Conservation (phyloP, 2,329 filamentous ascomycete genomes). For the Exophiala dermatitidis region DNA sequence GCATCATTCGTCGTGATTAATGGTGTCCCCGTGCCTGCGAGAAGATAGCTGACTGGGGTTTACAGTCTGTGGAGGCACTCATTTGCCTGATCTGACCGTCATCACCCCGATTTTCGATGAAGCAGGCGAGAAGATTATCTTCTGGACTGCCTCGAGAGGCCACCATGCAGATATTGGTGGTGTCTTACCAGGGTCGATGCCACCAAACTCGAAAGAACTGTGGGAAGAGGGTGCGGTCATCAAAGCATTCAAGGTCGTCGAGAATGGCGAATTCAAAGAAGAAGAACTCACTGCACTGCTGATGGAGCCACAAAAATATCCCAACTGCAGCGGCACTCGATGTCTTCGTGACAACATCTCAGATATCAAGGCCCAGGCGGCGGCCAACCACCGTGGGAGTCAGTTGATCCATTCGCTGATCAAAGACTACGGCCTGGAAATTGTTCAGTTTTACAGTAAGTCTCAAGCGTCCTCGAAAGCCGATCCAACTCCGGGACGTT, state of each 20-base stretch:
- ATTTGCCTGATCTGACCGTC: slow-evolving; percentile 71
- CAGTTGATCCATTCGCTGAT: slow-evolving; percentile 34
- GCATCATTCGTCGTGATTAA: background rate
- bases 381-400: slow-evolving; percentile 39
- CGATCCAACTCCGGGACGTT: too few relatives aligned
- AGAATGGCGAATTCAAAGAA: slow-evolving; percentile 34
- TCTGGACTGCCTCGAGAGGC: slow-evolving; percentile 67
- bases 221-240: slow-evolving; percentile 45
- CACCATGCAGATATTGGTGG: slow-evolving; percentile 60
- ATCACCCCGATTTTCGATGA: slow-evolving; percentile 67
- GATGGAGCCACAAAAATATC: slow-evolving; percentile 22
- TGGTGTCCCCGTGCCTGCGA: background rate
- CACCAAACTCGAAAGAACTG: slow-evolving; percentile 40
- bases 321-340: slow-evolving; percentile 16
- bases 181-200: slow-evolving; percentile 33
- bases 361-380: slow-evolving; percentile 41
- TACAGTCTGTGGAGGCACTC: slow-evolving; percentile 67
- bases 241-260: slow-evolving; percentile 35
- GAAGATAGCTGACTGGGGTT: background rate
- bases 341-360: slow-evolving; percentile 39
- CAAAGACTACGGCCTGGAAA: slow-evolving; percentile 30
- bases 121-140: slow-evolving; percentile 59
- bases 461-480: background rate
- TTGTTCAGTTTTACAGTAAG: slow-evolving; percentile 35
- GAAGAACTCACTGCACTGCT: slow-evolving; percentile 29